Evolutionary conservation across 2,329 filamentous ascomycete genomes (phyloP), one percentile per base, ranked within the genome.

Genomic region (Colletotrichum horii): DNA sequence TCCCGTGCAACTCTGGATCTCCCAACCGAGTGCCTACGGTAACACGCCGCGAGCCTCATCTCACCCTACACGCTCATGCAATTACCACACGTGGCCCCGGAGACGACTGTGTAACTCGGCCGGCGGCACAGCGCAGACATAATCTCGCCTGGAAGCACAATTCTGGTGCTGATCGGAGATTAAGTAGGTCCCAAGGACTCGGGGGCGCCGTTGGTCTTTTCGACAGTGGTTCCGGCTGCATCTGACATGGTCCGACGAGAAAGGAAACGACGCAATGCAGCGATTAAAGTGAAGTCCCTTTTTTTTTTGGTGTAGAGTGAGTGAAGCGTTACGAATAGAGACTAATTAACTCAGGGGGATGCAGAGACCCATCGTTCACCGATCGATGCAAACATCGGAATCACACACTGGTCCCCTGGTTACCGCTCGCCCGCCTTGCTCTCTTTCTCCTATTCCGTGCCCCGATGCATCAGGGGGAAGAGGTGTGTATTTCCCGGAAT

Each of bases 161-260:
- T 67, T 34, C 7, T 67, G 43, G 30, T 36, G 64, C 28, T 55
- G 70, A 76, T 73, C 64, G 74, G 74, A 76, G 56, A 74, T 76
- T 68, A 65, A 74, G 55, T 24, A 22, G 68, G 38, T 38, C 68
- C 70, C 64, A 60, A 67, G 34, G 26, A 68, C 14, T 62, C 64
- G 64, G 62, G 43, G 32, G 22, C 15, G 43, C 34, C 32, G 8
- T 36, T 22, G 19, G 8, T 62, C 19, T 22, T 58, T 26, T 34
- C 16, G 24, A 22, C 19, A 28, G n/a, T 28, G 68, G 38, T 62
- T 73, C 65, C 43, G 43, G 43, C 43, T 52, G 58, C 58, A 70
- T 73, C 70, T 73, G 67, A 74, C 58, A 68, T 73, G 34, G 55
- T 38, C 30, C 30, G 30, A 38, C 12, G n/a, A 11, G 61, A 64